These are phyloP conservation scores for Fusarium transvaalense DNA, from an alignment of 2,329 filamentous ascomycete genomes.

Conservation along the genomic window DNA sequence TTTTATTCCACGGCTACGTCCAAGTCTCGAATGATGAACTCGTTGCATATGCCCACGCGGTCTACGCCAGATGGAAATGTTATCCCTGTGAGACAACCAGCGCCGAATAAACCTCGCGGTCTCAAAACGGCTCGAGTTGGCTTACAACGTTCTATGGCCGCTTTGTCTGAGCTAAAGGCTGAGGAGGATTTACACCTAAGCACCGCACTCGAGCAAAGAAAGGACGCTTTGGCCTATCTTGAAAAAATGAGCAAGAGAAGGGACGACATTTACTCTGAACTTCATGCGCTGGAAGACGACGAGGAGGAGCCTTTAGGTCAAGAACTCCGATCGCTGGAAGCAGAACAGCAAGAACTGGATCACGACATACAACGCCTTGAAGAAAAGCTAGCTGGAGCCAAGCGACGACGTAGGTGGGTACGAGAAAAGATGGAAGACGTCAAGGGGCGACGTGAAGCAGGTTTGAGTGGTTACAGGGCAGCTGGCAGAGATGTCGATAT, in stretches of 20 bases:
- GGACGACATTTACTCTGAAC: conserved; percentile 63
- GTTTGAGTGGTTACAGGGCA: conserved; percentile 77
- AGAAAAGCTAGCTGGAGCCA: conserved; percentile 71
- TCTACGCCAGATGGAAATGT: conserved; percentile 61
- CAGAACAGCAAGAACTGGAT: conserved; percentile 67
- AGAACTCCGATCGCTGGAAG: conserved; percentile 70
- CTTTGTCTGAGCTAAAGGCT: conserved; percentile 73
- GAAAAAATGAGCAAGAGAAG: conserved; percentile 65
- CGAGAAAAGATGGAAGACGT: conserved; percentile 71
- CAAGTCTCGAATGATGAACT: conserved; percentile 56
- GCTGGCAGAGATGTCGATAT: conserved; percentile 75
- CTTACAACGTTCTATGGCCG: conserved; percentile 72
- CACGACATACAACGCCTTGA: conserved; percentile 75
- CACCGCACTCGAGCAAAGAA: conserved; percentile 67
- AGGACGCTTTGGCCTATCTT: conserved; percentile 69
- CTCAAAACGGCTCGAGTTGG: conserved; percentile 74
- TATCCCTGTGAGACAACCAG: conserved; percentile 72
- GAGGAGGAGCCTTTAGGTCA: conserved; percentile 69
- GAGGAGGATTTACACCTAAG: conserved; percentile 75
- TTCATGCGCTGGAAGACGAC: conserved; percentile 66
- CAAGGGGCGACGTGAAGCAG: conserved; percentile 75
- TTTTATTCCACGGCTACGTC: conserved; percentile 57
- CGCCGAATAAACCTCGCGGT: conserved; percentile 62
- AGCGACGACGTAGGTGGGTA: conserved; percentile 70
- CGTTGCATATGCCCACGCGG: conserved; percentile 57